Conservation (phyloP, 495 filamentous ascomycete genomes). For the Massariosphaeria phaeospora region DNA sequence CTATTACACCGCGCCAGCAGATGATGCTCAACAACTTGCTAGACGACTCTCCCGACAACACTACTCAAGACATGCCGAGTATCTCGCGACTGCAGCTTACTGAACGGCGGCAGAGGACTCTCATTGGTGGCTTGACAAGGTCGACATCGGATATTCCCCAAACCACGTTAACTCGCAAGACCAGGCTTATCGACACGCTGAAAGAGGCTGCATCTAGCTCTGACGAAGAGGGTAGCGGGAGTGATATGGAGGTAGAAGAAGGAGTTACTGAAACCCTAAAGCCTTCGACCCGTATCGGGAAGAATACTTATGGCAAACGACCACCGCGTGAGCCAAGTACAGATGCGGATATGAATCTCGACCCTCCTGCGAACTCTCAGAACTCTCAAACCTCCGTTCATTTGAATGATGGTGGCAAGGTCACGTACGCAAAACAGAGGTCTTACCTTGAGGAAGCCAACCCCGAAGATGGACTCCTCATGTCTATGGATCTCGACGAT, state of each 20-base stretch:
- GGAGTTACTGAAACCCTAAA: conserved; percentile 12
- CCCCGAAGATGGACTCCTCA: conserved; percentile 32
- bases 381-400: conserved; percentile 14
- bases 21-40: conserved; percentile 35
- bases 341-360: conserved; percentile 25
- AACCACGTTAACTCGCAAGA: conserved; percentile 12
- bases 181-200: conserved; percentile 36
- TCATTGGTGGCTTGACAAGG: conserved; percentile 17
- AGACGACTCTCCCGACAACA: conserved; percentile 21
- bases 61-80: conserved; percentile 31
- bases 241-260: conserved; percentile 24
- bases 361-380: conserved; percentile 15
- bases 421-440: conserved; percentile 61
- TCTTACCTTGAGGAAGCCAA: conserved; percentile 53
- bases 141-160: conserved; percentile 35
- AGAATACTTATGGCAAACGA: neutral
- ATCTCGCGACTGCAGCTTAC: conserved; percentile 31
- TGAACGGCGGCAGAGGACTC: conserved; percentile 4
- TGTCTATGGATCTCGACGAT: conserved; percentile 28
- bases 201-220: conserved; percentile 24
- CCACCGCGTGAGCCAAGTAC: conserved; percentile 16
- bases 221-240: conserved; percentile 26
- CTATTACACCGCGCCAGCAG: conserved; percentile 36
- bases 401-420: conserved; percentile 31
- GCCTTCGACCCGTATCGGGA: neutral